phyloP scores from a whole-genome alignment of 352 stramenopile species.

The Phytopythium montanum region DNA sequence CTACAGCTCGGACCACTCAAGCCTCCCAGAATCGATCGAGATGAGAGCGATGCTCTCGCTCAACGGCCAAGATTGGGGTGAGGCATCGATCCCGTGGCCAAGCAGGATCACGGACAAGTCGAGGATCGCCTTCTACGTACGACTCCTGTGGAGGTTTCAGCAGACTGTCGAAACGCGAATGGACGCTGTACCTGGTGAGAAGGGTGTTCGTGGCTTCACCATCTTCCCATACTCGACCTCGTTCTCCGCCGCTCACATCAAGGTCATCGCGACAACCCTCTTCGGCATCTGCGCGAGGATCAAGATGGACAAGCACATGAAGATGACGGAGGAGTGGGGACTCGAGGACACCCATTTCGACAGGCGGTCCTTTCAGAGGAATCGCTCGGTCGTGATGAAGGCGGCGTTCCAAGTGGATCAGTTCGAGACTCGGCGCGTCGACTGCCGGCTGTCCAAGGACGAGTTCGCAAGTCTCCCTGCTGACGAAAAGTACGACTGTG shows the following conservation, averaged over 20 bases:
- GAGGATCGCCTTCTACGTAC: constrained; percentile 12
- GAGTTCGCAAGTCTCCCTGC: background rate
- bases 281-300: constrained; percentile 1
- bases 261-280: too few relatives aligned
- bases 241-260: too few relatives aligned
- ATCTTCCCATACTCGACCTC: constrained; percentile 9
- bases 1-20: background rate
- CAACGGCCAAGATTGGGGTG: constrained; percentile 4
- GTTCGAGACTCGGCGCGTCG: constrained; percentile 4
- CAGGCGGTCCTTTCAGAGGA: background rate
- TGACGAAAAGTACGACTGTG: constrained; percentile 5
- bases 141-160: constrained; percentile 5
- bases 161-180: constrained; percentile 5
- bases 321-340: background rate
- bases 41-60: constrained; percentile 6
- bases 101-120: constrained; percentile 11
- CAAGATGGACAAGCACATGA: constrained; percentile 7
- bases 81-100: constrained; percentile 11
- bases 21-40: background rate
- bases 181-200: constrained; percentile 3
- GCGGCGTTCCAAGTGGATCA: background rate
- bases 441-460: background rate
- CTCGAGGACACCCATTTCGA: background rate
- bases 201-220: constrained; percentile 10
- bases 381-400: constrained; percentile 11